These are phyloP conservation scores for Basidioascus undulatus DNA, from an alignment of 768 basidiomycete genomes.

Conservation along the genomic window DNA sequence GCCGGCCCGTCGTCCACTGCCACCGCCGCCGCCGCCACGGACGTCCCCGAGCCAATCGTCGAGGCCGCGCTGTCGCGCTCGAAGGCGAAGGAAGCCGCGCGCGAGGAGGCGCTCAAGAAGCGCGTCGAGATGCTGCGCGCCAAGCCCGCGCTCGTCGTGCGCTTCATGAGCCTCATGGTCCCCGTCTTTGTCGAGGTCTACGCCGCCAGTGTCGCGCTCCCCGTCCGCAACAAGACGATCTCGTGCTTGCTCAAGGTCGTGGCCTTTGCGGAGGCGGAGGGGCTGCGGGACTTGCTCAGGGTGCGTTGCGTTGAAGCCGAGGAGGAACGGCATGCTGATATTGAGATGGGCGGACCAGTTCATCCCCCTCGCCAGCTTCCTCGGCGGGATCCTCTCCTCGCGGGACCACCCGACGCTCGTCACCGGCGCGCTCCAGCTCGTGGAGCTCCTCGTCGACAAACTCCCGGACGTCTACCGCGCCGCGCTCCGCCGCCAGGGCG, in stretches of 20 bases:
- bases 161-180: slow-evolving; percentile 68
- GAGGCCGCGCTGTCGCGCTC: too few relatives aligned
- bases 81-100: slow-evolving; percentile 24
- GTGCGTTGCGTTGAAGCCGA: slow-evolving; percentile 25
- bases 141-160: slow-evolving; percentile 41
- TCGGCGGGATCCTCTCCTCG: slow-evolving; percentile 77
- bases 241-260: slow-evolving; percentile 74
- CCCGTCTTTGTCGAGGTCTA: slow-evolving; percentile 97
- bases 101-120: slow-evolving; percentile 22
- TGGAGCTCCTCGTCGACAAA: slow-evolving; percentile 69
- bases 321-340: neutral
- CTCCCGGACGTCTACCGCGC: slow-evolving; percentile 63
- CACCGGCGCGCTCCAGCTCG: slow-evolving; percentile 59
- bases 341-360: slow-evolving; percentile 26
- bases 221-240: slow-evolving; percentile 69
- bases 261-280: slow-evolving; percentile 57
- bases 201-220: slow-evolving; percentile 77
- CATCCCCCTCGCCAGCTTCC: slow-evolving; percentile 85
- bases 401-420: slow-evolving; percentile 72
- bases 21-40: slow-evolving; percentile 15
- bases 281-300: slow-evolving; percentile 47
- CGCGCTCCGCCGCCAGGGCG: slow-evolving; percentile 79
- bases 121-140: slow-evolving; percentile 45
- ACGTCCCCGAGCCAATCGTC: slow-evolving; percentile 10
- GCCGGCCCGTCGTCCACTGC: slow-evolving; percentile 13